These are phyloP conservation scores for Mortierella polycephala DNA, from an alignment of 371 early-diverging fungal genomes.

Conservation along the genomic window DNA sequence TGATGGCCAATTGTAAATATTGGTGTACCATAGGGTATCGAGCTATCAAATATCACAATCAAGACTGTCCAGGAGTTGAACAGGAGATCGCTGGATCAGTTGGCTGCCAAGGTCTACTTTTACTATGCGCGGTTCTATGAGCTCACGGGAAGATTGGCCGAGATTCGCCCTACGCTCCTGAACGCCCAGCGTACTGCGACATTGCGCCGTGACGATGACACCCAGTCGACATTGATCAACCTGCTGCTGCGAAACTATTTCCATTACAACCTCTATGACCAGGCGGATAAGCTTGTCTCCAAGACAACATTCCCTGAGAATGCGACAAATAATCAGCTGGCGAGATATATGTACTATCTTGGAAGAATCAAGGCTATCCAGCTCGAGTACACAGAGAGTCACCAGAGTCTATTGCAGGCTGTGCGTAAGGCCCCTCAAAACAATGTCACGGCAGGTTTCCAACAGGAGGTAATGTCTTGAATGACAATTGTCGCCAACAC, in stretches of 20 bases:
- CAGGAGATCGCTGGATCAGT: conserved; percentile 90
- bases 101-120: conserved; percentile 92
- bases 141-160: conserved; percentile 72
- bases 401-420: conserved; percentile 89
- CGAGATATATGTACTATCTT: conserved; percentile 95
- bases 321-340: conserved; percentile 93
- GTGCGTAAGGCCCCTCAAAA: conserved; percentile 95
- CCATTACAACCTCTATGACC: conserved; percentile 91
- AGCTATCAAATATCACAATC: conserved; percentile 73
- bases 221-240: conserved; percentile 90
- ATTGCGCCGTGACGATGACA: conserved; percentile 88
- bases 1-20: background rate
- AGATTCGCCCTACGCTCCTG: conserved; percentile 83
- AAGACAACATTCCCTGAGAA: conserved; percentile 92
- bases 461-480: conserved; percentile 76
- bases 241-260: conserved; percentile 91
- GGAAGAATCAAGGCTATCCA: conserved; percentile 95
- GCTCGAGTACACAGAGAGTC: conserved; percentile 93
- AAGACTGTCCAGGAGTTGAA: conserved; percentile 72
- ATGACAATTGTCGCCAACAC: too few relatives aligned
- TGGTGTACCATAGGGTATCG: conserved; percentile 65
- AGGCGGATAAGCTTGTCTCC: conserved; percentile 94
- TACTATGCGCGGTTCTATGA: conserved; percentile 93
- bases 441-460: conserved; percentile 91
- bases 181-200: conserved; percentile 92